Conservation (phyloP, 345 rosid species). For the Punica granatum region DNA sequence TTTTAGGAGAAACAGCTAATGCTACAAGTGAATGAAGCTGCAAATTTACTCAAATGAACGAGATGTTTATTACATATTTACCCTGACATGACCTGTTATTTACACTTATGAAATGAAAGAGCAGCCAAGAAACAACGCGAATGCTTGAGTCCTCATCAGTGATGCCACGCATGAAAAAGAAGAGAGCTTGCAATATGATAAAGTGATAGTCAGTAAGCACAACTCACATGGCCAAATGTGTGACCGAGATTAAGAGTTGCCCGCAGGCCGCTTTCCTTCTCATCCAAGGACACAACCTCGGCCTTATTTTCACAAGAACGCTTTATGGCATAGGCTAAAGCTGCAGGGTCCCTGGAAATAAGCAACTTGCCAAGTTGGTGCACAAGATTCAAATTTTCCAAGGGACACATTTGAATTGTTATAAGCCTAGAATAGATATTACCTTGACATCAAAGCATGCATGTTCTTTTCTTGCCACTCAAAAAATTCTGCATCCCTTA, state of each 20-base stretch:
- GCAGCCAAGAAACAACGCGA: neutral
- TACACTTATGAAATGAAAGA: neutral
- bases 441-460: conserved; percentile 72
- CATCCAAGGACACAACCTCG: conserved; percentile 94
- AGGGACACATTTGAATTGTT: neutral
- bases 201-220: neutral
- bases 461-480: conserved; percentile 97
- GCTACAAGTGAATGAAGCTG: neutral
- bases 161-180: neutral
- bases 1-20: neutral
- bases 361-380: conserved; percentile 2
- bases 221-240: conserved; percentile 96
- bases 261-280: conserved; percentile 89
- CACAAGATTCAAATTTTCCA: neutral
- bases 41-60: neutral
- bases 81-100: neutral
- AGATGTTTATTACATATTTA: neutral
- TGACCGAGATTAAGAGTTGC: conserved; percentile 96
- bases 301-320: conserved; percentile 97
- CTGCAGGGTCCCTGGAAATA: conserved; percentile 70
- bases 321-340: conserved; percentile 85
- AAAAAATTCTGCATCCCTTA: conserved; percentile 88
- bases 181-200: neutral
- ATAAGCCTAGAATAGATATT: conserved; percentile 7
- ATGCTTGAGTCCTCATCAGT: neutral